Conservation (phyloP, 306 rosid species). For the Cucumis hystrix region DNA sequence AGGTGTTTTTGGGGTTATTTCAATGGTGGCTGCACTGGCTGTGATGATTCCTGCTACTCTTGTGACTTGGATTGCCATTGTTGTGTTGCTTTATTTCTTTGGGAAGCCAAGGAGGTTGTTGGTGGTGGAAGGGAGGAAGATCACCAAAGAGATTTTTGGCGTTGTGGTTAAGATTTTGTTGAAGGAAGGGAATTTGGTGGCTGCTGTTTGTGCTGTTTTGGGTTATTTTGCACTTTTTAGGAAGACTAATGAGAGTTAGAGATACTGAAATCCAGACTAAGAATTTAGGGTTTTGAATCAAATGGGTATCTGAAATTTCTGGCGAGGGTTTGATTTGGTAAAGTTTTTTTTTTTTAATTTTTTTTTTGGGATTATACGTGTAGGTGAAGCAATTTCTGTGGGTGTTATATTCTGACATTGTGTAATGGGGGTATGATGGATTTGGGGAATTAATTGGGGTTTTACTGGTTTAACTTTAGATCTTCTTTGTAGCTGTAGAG, state of each 20-base stretch:
- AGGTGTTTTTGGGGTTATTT: constrained; percentile 51
- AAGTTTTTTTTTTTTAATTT: background rate
- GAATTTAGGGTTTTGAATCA: background rate
- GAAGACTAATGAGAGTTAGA: constrained; percentile 25
- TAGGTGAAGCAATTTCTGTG: background rate
- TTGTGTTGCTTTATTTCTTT: constrained; percentile 74
- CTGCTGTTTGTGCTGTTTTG: constrained; percentile 78
- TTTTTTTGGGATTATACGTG: background rate
- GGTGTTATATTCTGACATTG: background rate
- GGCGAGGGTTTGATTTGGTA: background rate
- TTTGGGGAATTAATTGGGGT: background rate
- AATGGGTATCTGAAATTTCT: background rate
- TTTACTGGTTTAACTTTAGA: background rate
- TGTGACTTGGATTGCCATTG: constrained; percentile 83
- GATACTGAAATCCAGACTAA: background rate
- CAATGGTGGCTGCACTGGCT: constrained; percentile 74
- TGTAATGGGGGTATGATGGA: background rate
- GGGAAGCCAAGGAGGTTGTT: constrained; percentile 59
- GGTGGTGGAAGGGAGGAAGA: constrained; percentile 82
- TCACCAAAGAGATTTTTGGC: constrained; percentile 51
- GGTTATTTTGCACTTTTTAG: constrained; percentile 62
- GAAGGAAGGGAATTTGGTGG: constrained; percentile 82
- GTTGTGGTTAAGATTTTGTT: constrained; percentile 59
- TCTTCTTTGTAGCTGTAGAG: background rate
- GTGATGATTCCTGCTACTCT: constrained; percentile 65